Base-by-base conservation (phyloP, 345 rosid genomes). In the Lepidium africanum region DNA sequence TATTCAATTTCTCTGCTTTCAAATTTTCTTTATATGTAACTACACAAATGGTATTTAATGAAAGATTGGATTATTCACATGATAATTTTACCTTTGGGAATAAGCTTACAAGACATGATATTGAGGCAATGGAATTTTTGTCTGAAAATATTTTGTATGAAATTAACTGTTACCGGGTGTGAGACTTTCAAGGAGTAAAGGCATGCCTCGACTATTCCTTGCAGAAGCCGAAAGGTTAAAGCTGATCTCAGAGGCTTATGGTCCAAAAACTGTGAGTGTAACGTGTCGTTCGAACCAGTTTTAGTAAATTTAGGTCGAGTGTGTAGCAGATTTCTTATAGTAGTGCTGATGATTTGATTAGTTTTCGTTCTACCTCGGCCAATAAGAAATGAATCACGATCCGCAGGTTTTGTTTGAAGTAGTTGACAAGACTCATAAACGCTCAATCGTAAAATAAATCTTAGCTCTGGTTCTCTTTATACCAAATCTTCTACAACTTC, bases 231-330 rank as follows among this genome's bases (percentile, higher is more conserved):
- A 92, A 69, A 84, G 67, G 35, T 70, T 90, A 30, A 88, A 85
- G 78, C 76, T 92, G 35, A 79, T 86, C 80, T 84, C 89, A 0
- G 98, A 92, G 78, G 89, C 90, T 38, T 92, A 91, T 74, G 79
- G 77, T 77, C 80, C 83, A 4, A 78, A 72, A 83, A 64, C 71
- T 38, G 96, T 92, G 79, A 81, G 98, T 78, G 14, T 38, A 3
- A 23, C 35, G 23, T 15, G 11, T 65, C 38, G 52, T 37, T 49
- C 6, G 4, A 17, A 32, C 50, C 51, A 5, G n/a, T 55, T 25
- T 56, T 35, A 41, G 35, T 49, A 39, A 21, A 14, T 55, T 53
- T 55, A n/a, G 67, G 23, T 71, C 30, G 23, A 21, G 23, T 7
- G 1, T 0, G 8, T 30, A 52, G 21, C 16, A 52, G 21, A 16